Conservation (phyloP, 225 moss, liverwort and hornwort genomes). For the Straminergon stramineum region DNA sequence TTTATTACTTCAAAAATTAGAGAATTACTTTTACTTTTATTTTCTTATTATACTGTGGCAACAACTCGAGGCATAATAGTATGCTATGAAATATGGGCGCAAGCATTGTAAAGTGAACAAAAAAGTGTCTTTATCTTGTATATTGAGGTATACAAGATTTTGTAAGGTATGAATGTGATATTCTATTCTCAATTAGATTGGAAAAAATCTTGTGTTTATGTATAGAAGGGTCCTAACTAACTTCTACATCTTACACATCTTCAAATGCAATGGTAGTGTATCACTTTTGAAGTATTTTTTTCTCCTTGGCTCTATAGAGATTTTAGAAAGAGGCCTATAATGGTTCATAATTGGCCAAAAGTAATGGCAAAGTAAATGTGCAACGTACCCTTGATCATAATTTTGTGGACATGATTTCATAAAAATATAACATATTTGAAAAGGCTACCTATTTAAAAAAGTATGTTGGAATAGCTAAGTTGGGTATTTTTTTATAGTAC, state of each 20-base stretch:
- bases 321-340: background rate
- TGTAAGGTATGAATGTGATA: background rate
- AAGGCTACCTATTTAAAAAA: background rate
- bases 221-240: background rate
- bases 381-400: accelerated
- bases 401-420: background rate
- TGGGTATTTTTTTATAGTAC: too few species aligned
- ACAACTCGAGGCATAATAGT: too few species aligned
- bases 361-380: background rate
- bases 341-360: background rate
- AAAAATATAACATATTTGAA: too few species aligned
- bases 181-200: background rate
- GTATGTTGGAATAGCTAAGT: accelerated
- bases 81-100: background rate
- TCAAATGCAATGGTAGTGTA: background rate
- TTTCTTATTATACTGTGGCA: too few species aligned
- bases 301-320: background rate
- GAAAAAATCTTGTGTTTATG: background rate
- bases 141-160: background rate
- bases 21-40: too few species aligned
- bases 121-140: background rate
- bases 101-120: background rate
- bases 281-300: background rate
- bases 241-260: too few species aligned
- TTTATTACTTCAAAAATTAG: too few species aligned